A percentile compares a stretch with the other conserved stretches of the same genome.
Evolutionary conservation across 768 basidiomycete species (phyloP).

Genomic region (Porpolomopsis calyptriformis): DNA sequence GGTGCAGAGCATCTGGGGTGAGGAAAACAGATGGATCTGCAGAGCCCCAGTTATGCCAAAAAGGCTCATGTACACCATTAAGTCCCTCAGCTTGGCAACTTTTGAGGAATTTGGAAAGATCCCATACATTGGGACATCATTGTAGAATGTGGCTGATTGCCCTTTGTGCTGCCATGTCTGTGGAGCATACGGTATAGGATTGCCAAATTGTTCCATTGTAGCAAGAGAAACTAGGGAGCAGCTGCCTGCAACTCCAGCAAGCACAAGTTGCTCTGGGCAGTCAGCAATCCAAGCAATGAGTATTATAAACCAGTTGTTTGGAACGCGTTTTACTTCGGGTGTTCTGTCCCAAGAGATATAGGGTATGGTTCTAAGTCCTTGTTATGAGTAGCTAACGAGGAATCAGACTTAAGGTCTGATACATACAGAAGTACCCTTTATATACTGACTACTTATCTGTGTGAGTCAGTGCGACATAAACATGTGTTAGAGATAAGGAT

Average conservation of each 20-base stretch:
- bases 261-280: slow-evolving; percentile 20
- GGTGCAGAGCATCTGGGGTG: slow-evolving; percentile 28
- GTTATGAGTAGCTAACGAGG: too few relatives aligned
- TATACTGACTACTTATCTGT: too few relatives aligned
- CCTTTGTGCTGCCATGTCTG: slow-evolving; percentile 13
- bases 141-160: slow-evolving; percentile 10
- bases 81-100: slow-evolving; percentile 16
- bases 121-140: slow-evolving; percentile 13
- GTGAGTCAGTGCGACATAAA: too few relatives aligned
- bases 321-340: too few relatives aligned
- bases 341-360: too few relatives aligned
- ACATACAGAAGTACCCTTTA: too few relatives aligned
- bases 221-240: slow-evolving; percentile 24
- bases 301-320: too few relatives aligned
- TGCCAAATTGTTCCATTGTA: slow-evolving; percentile 21
- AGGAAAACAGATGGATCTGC: slow-evolving; percentile 25
- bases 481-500: too few relatives aligned
- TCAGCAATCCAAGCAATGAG: slow-evolving; percentile 23
- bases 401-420: too few relatives aligned
- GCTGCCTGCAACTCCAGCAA: slow-evolving; percentile 21
- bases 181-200: slow-evolving; percentile 18
- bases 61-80: slow-evolving; percentile 24
- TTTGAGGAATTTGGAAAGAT: slow-evolving; percentile 17
- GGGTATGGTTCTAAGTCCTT: too few relatives aligned
- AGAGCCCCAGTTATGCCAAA: slow-evolving; percentile 28